A percentile compares a stretch with the other conserved stretches of the same genome.
phyloP scores from a whole-genome alignment of 2,329 filamentous ascomycete genomes.

The Cladosporium sp. region DNA sequence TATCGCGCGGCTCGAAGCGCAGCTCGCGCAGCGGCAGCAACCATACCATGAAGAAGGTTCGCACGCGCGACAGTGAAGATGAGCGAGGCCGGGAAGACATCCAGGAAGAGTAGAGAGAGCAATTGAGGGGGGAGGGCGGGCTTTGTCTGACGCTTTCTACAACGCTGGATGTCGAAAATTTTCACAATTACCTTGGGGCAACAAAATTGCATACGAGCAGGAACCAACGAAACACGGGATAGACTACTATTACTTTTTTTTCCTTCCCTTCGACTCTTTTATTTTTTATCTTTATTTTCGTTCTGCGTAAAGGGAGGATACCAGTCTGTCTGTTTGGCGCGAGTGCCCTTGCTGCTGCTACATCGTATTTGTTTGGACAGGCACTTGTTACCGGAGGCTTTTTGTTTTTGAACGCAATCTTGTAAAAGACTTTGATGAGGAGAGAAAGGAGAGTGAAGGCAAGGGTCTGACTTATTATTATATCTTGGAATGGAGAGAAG shows the following conservation, averaged over 20 bases:
- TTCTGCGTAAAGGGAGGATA: background rate
- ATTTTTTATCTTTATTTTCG: background rate
- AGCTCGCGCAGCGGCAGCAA: conserved; percentile 50
- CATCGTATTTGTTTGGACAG: background rate
- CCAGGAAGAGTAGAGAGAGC: conserved; percentile 23
- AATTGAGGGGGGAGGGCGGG: background rate
- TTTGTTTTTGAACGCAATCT: background rate
- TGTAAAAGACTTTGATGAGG: background rate
- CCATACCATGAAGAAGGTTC: conserved; percentile 52
- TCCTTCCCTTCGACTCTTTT: background rate
- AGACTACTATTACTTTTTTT: background rate
- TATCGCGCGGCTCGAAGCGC: conserved; percentile 39
- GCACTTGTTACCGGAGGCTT: background rate
- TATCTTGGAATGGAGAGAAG: background rate
- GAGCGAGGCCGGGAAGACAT: conserved; percentile 26
- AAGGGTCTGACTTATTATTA: background rate
- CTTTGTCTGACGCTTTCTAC: background rate
- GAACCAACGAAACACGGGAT: background rate
- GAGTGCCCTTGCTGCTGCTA: background rate
- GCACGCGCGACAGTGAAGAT: conserved; percentile 33
- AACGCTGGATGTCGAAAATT: background rate
- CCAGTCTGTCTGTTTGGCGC: background rate
- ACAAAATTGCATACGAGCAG: background rate
- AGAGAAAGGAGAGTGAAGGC: background rate
- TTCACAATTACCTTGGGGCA: background rate